Evolutionary conservation across 116 monocot genomes (phyloP), one percentile per base, ranked within the genome.

Genomic region (Phalaenopsis hybrid): DNA sequence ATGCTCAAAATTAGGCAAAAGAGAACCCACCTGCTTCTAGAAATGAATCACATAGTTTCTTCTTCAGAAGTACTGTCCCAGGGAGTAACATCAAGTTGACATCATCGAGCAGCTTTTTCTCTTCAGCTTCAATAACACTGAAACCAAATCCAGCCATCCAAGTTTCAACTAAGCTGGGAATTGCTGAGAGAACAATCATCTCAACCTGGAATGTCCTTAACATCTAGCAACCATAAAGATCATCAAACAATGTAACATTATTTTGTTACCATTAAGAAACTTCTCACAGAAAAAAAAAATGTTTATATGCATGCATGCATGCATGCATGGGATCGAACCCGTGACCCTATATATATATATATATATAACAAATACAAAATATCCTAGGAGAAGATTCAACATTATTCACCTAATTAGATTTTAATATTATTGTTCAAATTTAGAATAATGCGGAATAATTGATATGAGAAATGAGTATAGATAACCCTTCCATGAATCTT

Each of bases 81-180:
- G 88, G 88, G 68, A 90, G 63, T 10, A 74, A 6, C 81, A 88
- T 82, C 82, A 90, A 82, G 34, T 83, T 86, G 34, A 88, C 34
- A 31, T 82, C 82, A 9, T 65, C 21, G 1, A 90, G 82, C 55
- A 63, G 75, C 34, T 78, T 77, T 74, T 79, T 87, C 58, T 88
- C 90, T n/a, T 37, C 70, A 65, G 84, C 84, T 10, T 90, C 84
- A 11, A 88, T 55, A 33, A 72, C 51, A 74, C 69, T 75, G 57
- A 88, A 90, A 9, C 90, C 90, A 78, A 90, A 88, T 44, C 72
- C 77, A 31, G 86, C 84, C 79, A 76, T 82, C 90, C 90, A 90
- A 43, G 86, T 88, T 4, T 86, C 86, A 44, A 88, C 84, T 44
- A 88, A 69, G 80, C 67, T 82, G 44, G 88, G 86, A 80, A 90